These are phyloP conservation scores for Nannochloropsis oceanica DNA, from an alignment of 108 stramenopile genomes.

Conservation along the genomic window DNA sequence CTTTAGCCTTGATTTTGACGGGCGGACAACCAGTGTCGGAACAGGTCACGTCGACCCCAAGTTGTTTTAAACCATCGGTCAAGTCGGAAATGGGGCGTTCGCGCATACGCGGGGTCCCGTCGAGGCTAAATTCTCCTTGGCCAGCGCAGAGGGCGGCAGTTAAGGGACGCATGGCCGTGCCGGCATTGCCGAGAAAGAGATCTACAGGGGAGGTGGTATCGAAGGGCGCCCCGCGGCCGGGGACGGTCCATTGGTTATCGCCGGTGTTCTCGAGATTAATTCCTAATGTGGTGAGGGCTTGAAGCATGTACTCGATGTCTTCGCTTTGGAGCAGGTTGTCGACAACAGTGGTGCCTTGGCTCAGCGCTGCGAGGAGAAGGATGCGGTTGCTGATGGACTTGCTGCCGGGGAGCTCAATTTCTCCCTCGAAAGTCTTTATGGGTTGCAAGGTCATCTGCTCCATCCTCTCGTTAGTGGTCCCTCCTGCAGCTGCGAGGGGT, in stretches of 20 bases:
- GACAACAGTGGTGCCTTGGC: constrained; percentile 29
- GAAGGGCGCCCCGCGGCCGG: constrained; percentile 67
- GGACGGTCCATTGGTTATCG: constrained; percentile 45
- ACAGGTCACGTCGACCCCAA: constrained; percentile 79
- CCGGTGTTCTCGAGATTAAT: constrained; percentile 52
- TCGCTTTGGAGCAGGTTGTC: constrained; percentile 76
- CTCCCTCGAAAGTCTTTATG: constrained; percentile 42
- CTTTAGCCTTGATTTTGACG: constrained; percentile 52
- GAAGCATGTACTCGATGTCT: constrained; percentile 91
- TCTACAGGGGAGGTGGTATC: constrained; percentile 41
- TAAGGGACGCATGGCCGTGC: constrained; percentile 87
- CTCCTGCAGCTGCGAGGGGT: too few species aligned
- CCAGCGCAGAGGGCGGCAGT: constrained; percentile 66
- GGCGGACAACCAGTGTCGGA: constrained; percentile 78
- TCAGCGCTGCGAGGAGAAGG: constrained; percentile 36
- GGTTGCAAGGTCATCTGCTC: constrained; percentile 27
- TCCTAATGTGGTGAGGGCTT: constrained; percentile 61
- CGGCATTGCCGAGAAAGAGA: constrained; percentile 84
- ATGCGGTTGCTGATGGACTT: constrained; percentile 72
- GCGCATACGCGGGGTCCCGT: constrained; percentile 85
- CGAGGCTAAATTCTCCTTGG: constrained; percentile 71
- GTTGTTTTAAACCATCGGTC: constrained; percentile 67
- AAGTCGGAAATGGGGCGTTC: constrained; percentile 87
- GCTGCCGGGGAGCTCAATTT: constrained; percentile 76
- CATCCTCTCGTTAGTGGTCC: neutral